These are phyloP conservation scores for Paraphaeosphaeria sporulosa DNA, from an alignment of 2,329 filamentous ascomycete species.

Conservation along the genomic window DNA sequence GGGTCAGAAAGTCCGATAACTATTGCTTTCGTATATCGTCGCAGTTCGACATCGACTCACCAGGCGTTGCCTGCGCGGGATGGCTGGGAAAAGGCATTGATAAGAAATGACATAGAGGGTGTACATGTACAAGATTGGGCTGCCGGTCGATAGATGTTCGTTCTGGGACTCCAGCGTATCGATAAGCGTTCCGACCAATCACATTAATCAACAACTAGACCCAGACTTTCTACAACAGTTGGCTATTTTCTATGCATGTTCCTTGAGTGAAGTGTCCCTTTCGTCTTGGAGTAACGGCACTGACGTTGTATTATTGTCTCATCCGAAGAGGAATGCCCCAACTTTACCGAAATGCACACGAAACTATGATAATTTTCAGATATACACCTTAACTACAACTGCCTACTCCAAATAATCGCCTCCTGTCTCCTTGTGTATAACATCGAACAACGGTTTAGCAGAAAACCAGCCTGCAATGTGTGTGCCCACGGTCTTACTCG, in stretches of 20 bases:
- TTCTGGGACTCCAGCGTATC: background rate
- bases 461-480: constrained; percentile 72
- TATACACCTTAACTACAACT: too few relatives aligned
- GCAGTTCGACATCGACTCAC: background rate
- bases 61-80: constrained; percentile 28
- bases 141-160: background rate
- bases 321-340: too few relatives aligned
- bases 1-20: background rate
- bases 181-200: background rate
- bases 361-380: too few relatives aligned
- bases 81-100: constrained; percentile 30
- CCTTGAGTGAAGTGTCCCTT: too few relatives aligned
- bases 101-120: constrained; percentile 25
- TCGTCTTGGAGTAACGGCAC: too few relatives aligned
- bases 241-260: too few relatives aligned
- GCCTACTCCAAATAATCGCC: constrained; percentile 61
- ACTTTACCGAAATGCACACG: too few relatives aligned
- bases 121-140: background rate
- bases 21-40: background rate
- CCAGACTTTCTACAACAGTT: too few relatives aligned
- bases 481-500: constrained; percentile 70
- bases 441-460: constrained; percentile 75
- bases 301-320: too few relatives aligned
- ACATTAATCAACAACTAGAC: too few relatives aligned
- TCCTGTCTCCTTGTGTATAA: constrained; percentile 68